Base-by-base conservation (phyloP, 495 filamentous ascomycete genomes). In the Diplogelasinospora grovesii region DNA sequence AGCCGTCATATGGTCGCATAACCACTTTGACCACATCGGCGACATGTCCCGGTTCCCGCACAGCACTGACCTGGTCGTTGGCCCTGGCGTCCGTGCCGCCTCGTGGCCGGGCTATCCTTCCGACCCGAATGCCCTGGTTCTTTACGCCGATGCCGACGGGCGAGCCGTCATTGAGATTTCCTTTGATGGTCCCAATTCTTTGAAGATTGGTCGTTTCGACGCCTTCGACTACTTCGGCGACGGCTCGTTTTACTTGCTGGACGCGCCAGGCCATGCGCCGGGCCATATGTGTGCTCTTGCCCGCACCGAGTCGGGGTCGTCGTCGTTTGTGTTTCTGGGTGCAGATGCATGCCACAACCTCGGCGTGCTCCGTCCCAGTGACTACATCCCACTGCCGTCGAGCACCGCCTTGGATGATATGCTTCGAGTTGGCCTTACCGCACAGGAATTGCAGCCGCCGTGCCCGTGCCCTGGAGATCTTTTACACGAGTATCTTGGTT, bases 181-280 rank as follows among this genome's bases (percentile, higher is more conserved):
- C 24, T 66, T 70, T 21, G 38, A 27, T 5, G 16, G 37, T 13
- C 16, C 29, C 14, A 11, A 3, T 6, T 15, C 28, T 6, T 29
- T 46, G 2, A 34, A 14, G 23, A 49, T 70, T 22, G 64, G 68
- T 19, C 9, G 40, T 11, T 65, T 70, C 44, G 46, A 46, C 16
- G 75, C 73, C 1, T 46, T 59, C 19, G 76, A 80, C 52, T 75
- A 64, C 50, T 76, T 72, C 42, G 57, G 58, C 10, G 72, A 74
- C 45, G 71, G 72, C 14, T 60, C 57, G 41, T 68, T 74, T 45
- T 70, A 70, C 48, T 54, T 75, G 24, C 54, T 74, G 38, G 56
- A 70, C 48, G 52, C 59, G 1, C 68, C 69, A 7, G 71, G 71
- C 6, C 71, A 74, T 34, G 53, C 57, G 10, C 49, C 54, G 2